phyloP scores from a whole-genome alignment of 169 alveolate genomes.

The Eimeria praecox region DNA sequence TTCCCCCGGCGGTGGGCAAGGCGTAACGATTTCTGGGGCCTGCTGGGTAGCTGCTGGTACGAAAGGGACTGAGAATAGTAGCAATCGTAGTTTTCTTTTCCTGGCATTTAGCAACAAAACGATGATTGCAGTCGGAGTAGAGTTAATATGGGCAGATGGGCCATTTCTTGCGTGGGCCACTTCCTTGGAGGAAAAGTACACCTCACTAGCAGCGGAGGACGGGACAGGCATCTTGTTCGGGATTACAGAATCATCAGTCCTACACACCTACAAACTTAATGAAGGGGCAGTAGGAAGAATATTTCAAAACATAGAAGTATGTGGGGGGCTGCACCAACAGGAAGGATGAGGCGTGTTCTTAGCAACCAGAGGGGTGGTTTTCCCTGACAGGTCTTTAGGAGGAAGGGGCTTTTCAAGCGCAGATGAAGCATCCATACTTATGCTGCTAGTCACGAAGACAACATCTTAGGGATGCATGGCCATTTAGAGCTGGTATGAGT shows the following conservation, averaged over 20 bases:
- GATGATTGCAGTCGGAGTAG: slow-evolving; percentile 48
- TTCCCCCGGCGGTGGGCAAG: neutral
- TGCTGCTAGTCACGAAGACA: neutral
- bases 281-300: slow-evolving; percentile 1
- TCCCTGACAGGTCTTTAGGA: neutral
- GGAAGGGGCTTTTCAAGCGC: neutral
- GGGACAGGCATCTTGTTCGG: slow-evolving; percentile 46
- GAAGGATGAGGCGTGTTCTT: neutral
- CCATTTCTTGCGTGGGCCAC: slow-evolving; percentile 62
- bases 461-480: neutral
- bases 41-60: slow-evolving; percentile 36
- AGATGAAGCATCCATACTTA: neutral
- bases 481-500: neutral
- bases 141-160: slow-evolving; percentile 9
- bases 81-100: slow-evolving; percentile 5
- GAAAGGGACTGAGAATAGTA: neutral
- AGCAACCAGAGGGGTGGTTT: neutral
- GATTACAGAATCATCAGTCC: slow-evolving; percentile 16
- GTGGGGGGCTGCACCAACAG: neutral
- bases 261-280: slow-evolving; percentile 26
- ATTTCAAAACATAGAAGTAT: neutral
- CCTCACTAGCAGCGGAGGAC: slow-evolving; percentile 37
- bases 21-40: slow-evolving; percentile 26
- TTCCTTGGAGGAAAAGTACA: slow-evolving; percentile 16
- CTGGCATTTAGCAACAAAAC: slow-evolving; percentile 40